Evolutionary conservation across 1,284 basidiomycete species (phyloP).

Genomic region (Ganoderma boninense): DNA sequence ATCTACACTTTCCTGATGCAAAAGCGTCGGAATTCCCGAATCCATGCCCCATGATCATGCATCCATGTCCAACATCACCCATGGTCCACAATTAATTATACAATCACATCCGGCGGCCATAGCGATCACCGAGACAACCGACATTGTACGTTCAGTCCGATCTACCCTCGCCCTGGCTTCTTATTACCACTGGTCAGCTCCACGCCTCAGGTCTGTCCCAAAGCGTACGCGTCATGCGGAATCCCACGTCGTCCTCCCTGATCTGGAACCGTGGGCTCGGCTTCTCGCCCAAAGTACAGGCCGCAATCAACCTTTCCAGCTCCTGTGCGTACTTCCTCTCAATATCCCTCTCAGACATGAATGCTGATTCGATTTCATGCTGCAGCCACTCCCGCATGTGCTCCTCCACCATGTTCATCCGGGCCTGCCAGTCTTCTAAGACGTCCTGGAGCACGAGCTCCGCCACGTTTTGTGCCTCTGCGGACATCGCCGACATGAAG

Average conservation of each 20-base stretch:
- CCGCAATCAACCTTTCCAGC: not conserved
- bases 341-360: not conserved
- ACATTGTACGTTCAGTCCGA: conserved; percentile 14
- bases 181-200: conserved; percentile 3
- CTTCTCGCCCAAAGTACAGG: not conserved
- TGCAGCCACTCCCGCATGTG: conserved; percentile 20
- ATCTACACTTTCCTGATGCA: conserved; percentile 4
- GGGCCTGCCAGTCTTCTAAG: conserved; percentile 13
- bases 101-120: not conserved
- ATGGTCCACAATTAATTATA: conserved; percentile 10
- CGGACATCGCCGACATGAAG: conserved; percentile 28
- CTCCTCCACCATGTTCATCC: conserved; percentile 15
- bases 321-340: conserved; percentile 9
- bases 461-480: conserved; percentile 21
- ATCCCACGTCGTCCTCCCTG: conserved; percentile 26
- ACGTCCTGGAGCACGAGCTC: conserved; percentile 19
- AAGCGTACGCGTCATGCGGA: conserved; percentile 23
- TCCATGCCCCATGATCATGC: not conserved
- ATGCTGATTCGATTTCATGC: not conserved
- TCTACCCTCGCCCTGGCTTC: conserved; percentile 15
- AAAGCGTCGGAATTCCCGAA: conserved; percentile 6
- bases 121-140: conserved; percentile 14
- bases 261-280: conserved; percentile 5
- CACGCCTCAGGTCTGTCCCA: conserved; percentile 25
- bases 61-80: not conserved